Percentiles rank a stretch among this genome's conserved stretches.
Conservation (phyloP, 306 rosid species). For the Oxytropis ochrocephala region DNA sequence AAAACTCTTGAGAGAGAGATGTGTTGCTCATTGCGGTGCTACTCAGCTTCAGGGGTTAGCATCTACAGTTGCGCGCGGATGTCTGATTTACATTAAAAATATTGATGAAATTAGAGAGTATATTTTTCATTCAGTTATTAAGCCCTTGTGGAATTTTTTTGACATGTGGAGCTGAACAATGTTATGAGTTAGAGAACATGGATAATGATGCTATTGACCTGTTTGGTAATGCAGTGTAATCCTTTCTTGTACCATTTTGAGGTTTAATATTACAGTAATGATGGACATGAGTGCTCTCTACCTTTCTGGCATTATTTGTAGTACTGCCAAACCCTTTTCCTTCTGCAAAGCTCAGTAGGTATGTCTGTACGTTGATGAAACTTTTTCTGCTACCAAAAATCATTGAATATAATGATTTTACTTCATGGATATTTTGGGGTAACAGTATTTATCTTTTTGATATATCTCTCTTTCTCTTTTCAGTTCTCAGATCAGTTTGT, state of each 20-base stretch:
- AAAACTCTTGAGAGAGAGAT: no score
- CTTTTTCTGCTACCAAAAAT: conserved; percentile 20
- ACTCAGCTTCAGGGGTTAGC: no score
- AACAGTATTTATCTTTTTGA: not conserved
- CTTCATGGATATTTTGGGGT: conserved; percentile 20
- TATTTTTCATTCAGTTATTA: no score
- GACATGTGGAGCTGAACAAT: not conserved
- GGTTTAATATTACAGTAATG: conserved; percentile 18
- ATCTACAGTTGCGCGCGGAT: no score
- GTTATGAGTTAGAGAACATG: not conserved
- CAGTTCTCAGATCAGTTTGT: conserved; percentile 1
- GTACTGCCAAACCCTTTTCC: conserved; percentile 13
- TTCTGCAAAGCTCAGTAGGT: conserved; percentile 29
- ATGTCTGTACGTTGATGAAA: conserved; percentile 35
- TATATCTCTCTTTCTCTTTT: not conserved
- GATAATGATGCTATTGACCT: conserved; percentile 9
- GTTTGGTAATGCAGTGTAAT: conserved; percentile 9
- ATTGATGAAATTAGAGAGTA: no score
- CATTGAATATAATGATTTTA: conserved; percentile 16
- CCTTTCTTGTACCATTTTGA: conserved; percentile 24
- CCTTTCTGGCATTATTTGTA: conserved; percentile 24
- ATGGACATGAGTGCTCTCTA: conserved; percentile 20
- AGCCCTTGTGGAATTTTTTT: not conserved
- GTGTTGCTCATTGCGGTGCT: no score
- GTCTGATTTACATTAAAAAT: no score